These are phyloP conservation scores for Kurtzmaniella quercitrusa DNA, from an alignment of 1,139 yeast genomes.

Conservation along the genomic window DNA sequence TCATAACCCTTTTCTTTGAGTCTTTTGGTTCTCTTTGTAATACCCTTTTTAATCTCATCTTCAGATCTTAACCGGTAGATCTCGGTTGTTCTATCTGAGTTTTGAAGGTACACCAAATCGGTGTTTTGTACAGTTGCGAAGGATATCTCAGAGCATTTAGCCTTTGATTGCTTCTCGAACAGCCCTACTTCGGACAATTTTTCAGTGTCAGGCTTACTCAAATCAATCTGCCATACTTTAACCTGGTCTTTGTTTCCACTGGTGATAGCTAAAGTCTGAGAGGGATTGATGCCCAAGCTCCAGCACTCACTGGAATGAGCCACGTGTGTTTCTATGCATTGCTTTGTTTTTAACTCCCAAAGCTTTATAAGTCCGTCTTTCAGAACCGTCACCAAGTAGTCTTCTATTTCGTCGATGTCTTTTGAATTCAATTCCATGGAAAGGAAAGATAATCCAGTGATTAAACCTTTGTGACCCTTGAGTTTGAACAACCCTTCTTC, in stretches of 20 bases:
- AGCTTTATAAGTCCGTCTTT: slow-evolving; percentile 88
- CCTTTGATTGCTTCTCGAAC: slow-evolving; percentile 74
- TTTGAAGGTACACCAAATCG: slow-evolving; percentile 63
- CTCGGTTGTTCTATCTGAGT: slow-evolving; percentile 79
- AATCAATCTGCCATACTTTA: slow-evolving; percentile 73
- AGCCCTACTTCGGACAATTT: slow-evolving; percentile 62
- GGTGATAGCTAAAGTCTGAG: slow-evolving; percentile 51
- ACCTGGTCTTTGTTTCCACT: slow-evolving; percentile 79
- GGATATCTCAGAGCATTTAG: slow-evolving; percentile 61
- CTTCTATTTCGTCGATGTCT: slow-evolving; percentile 52
- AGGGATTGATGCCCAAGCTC: slow-evolving; percentile 55
- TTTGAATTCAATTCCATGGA: slow-evolving; percentile 27
- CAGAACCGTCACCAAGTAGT: slow-evolving; percentile 70
- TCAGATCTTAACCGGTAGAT: slow-evolving; percentile 69
- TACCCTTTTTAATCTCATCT: slow-evolving; percentile 79
- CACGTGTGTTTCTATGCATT: slow-evolving; percentile 89
- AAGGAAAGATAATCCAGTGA: slow-evolving; percentile 64
- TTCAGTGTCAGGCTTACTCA: slow-evolving; percentile 44
- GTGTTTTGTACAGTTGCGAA: slow-evolving; percentile 37
- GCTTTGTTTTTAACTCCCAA: slow-evolving; percentile 89
- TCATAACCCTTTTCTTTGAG: slow-evolving; percentile 61
- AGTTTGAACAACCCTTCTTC: slow-evolving; percentile 86
- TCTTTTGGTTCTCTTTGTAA: slow-evolving; percentile 75
- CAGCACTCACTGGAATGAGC: slow-evolving; percentile 95
- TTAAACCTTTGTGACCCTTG: slow-evolving; percentile 85